phyloP scores from a whole-genome alignment of 176 grass and related monocot species.

The Carex parvula region DNA sequence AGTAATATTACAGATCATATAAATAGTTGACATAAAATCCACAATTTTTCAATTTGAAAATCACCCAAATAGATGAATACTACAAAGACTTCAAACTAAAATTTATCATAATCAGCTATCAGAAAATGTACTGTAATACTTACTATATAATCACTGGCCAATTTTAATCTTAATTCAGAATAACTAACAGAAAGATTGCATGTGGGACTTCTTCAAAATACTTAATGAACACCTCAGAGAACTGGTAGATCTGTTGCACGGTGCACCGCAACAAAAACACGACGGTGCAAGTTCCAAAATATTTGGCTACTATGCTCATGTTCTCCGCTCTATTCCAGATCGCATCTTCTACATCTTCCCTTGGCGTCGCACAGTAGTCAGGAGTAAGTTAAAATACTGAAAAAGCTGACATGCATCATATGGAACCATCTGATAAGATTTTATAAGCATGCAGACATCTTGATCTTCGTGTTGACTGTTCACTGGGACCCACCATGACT shows the following conservation, averaged over 20 bases:
- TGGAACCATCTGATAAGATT: constrained; percentile 53
- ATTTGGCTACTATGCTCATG: constrained; percentile 21
- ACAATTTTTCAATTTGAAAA: not conserved
- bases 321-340: not conserved
- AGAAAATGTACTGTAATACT: not conserved
- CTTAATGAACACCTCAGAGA: not conserved
- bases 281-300: constrained; percentile 29
- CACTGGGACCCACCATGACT: constrained; percentile 19
- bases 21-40: not conserved
- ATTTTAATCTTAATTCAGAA: not conserved
- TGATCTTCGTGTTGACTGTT: constrained; percentile 39
- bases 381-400: constrained; percentile 23
- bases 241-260: not conserved
- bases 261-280: constrained; percentile 19
- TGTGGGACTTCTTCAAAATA: not conserved
- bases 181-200: not conserved
- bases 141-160: not conserved
- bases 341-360: constrained; percentile 27
- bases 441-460: constrained; percentile 57
- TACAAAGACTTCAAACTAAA: not conserved
- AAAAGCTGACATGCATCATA: constrained; percentile 40
- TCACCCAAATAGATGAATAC: not conserved
- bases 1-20: not conserved
- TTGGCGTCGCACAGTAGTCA: constrained; percentile 11
- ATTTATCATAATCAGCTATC: not conserved